Conservation (phyloP, 305 asterid genomes). For the Solanum hybrid region DNA sequence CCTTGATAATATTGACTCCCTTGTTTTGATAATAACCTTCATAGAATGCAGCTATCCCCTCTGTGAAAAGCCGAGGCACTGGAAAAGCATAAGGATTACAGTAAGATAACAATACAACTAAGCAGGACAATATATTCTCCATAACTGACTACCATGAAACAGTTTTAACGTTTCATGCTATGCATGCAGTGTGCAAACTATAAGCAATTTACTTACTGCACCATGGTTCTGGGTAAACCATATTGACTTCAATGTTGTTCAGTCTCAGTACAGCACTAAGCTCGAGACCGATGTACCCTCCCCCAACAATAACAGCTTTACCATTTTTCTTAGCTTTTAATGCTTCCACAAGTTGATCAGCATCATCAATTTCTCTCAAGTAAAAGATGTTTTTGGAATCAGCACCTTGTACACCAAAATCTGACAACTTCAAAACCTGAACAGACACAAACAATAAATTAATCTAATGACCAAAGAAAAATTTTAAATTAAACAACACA, state of each 20-base stretch:
- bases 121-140: not conserved
- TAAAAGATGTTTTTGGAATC: slow-evolving; percentile 85
- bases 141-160: not conserved
- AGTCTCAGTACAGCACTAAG: slow-evolving; percentile 85
- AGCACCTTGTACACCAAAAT: slow-evolving; percentile 84
- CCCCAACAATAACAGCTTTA: slow-evolving; percentile 88
- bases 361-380: slow-evolving; percentile 87
- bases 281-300: slow-evolving; percentile 97
- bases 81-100: slow-evolving; percentile 14
- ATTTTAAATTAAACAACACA: not conserved
- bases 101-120: not conserved
- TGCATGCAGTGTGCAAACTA: not conserved
- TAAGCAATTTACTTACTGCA: slow-evolving; percentile 69
- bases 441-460: not conserved
- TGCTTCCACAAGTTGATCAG: slow-evolving; percentile 86
- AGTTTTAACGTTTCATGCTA: not conserved
- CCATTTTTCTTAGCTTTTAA: slow-evolving; percentile 71
- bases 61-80: slow-evolving; percentile 96
- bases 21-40: slow-evolving; percentile 73
- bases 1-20: slow-evolving; percentile 80
- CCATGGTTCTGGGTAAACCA: slow-evolving; percentile 99
- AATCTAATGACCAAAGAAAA: not conserved
- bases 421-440: slow-evolving; percentile 71
- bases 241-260: slow-evolving; percentile 66
- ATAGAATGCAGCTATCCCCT: slow-evolving; percentile 78